phyloP scores from a whole-genome alignment of 2,329 filamentous ascomycete genomes.

The Nannizzia gypsea region DNA sequence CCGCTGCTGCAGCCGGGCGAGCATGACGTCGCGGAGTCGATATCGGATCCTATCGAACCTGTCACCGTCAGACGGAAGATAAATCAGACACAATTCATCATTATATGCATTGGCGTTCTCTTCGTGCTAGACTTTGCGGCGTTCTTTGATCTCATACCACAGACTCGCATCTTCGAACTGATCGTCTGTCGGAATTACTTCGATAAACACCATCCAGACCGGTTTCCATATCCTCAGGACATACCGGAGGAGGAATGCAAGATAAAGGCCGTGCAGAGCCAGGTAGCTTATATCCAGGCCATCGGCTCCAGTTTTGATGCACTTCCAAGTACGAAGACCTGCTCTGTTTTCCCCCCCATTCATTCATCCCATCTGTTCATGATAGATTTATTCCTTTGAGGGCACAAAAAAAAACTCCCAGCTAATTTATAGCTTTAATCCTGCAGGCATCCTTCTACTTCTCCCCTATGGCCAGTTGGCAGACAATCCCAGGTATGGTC shows the following conservation, averaged over 20 bases:
- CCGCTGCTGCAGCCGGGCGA: slow-evolving; percentile 6
- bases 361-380: neutral
- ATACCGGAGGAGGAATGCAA: slow-evolving; percentile 41
- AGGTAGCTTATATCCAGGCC: slow-evolving; percentile 40
- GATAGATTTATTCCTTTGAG: too few species aligned
- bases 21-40: neutral
- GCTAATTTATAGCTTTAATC: neutral
- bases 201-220: slow-evolving; percentile 29
- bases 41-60: neutral
- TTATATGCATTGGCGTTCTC: slow-evolving; percentile 6
- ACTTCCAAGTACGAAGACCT: slow-evolving; percentile 23
- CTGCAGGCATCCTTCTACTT: slow-evolving; percentile 34
- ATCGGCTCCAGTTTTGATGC: slow-evolving; percentile 41
- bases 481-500: slow-evolving; percentile 32
- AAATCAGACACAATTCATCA: slow-evolving; percentile 9
- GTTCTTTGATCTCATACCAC: slow-evolving; percentile 11
- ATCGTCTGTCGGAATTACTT: slow-evolving; percentile 40
- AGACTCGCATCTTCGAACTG: slow-evolving; percentile 38
- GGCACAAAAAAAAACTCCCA: too few species aligned
- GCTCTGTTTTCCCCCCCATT: neutral
- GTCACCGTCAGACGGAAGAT: slow-evolving; percentile 5
- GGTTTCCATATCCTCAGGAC: slow-evolving; percentile 31
- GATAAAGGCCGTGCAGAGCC: slow-evolving; percentile 37
- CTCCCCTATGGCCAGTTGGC: slow-evolving; percentile 41
- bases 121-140: slow-evolving; percentile 12